Percentiles rank a stretch among this genome's conserved stretches.
Conservation (phyloP, 352 stramenopile genomes). For the Blastocystis sp. region DNA sequence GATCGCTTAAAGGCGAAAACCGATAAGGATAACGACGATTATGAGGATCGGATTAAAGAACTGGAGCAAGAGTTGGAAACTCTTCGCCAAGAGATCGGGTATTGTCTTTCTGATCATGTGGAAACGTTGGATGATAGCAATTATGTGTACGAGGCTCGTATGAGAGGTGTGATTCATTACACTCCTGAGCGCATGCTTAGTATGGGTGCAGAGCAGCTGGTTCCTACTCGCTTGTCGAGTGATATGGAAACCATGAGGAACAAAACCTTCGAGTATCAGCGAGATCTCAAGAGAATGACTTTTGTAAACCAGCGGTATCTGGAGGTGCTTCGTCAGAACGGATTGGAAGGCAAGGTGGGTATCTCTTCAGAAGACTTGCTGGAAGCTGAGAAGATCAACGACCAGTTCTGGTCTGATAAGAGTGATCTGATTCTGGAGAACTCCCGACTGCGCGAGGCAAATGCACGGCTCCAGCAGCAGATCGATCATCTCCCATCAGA, state of each 20-base stretch:
- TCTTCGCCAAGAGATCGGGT: neutral
- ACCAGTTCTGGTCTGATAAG: neutral
- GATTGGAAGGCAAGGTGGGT: neutral
- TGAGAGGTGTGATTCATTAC: neutral
- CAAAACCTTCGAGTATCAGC: neutral
- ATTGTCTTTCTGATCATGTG: neutral
- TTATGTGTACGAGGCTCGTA: constrained; percentile 29
- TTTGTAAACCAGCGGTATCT: constrained; percentile 9
- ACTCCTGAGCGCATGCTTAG: neutral
- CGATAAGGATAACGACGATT: neutral
- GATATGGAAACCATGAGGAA: neutral
- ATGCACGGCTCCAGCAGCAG: neutral
- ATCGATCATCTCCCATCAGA: constrained; percentile 34
- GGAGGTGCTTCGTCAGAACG: neutral
- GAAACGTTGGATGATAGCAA: constrained; percentile 37
- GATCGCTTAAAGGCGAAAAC: neutral
- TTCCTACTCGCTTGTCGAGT: neutral
- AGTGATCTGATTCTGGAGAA: neutral
- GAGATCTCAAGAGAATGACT: constrained; percentile 12
- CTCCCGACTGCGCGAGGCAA: neutral
- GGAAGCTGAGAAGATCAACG: neutral
- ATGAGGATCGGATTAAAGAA: neutral
- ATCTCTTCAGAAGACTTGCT: neutral
- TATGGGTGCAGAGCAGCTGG: neutral
- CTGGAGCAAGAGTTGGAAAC: neutral